Evolutionary conservation across 805 yeast species (phyloP).

Genomic region (Gaillardinia entomophila): DNA sequence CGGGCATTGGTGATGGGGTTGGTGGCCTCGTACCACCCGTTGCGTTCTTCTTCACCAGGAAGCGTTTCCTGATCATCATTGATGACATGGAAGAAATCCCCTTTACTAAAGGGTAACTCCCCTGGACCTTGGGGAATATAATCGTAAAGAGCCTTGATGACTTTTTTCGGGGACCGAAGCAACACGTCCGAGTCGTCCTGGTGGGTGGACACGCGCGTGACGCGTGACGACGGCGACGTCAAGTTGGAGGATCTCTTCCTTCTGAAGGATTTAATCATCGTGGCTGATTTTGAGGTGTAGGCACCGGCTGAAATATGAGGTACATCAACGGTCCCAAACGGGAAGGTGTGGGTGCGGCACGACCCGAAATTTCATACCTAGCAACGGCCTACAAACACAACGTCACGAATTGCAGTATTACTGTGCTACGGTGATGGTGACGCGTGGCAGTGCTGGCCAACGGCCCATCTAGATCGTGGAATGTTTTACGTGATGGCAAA

Average conservation of each 20-base stretch:
- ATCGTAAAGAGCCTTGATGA: conserved; percentile 74
- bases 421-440: too few species aligned
- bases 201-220: conserved; percentile 11
- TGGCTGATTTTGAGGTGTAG: neutral
- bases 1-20: conserved; percentile 72
- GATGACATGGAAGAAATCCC: conserved; percentile 83
- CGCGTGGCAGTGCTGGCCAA: too few species aligned
- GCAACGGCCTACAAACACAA: too few species aligned
- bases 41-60: conserved; percentile 27
- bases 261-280: neutral
- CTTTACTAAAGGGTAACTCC: conserved; percentile 71
- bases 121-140: conserved; percentile 76
- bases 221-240: conserved; percentile 5
- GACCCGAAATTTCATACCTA: too few species aligned
- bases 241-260: neutral
- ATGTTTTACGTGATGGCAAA: too few species aligned
- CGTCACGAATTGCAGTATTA: too few species aligned
- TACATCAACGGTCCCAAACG: too few species aligned
- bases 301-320: too few species aligned
- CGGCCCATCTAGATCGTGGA: too few species aligned
- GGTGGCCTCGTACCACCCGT: conserved; percentile 82
- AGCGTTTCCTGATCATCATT: conserved; percentile 16
- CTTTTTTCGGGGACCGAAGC: conserved; percentile 64
- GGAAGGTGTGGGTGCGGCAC: too few species aligned
- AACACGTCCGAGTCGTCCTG: conserved; percentile 12